Evolutionary conservation across 106 monocot genomes (phyloP).

Genomic region (Allium cepa): DNA sequence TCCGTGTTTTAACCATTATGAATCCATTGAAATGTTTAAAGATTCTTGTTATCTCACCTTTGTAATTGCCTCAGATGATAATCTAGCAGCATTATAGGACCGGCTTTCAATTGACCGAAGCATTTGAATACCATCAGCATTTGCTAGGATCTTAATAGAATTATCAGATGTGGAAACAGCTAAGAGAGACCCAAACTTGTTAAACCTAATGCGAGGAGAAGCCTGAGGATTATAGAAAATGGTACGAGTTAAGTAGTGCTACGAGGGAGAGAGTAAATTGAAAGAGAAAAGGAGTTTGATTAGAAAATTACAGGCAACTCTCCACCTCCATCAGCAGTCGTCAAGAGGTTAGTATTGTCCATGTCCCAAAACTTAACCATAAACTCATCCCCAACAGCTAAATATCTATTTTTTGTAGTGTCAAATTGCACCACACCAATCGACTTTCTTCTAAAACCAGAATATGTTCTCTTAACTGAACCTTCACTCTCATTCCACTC

Average conservation of each 20-base stretch:
- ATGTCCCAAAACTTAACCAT: conserved; percentile 51
- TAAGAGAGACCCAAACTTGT: conserved; percentile 27
- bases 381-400: conserved; percentile 47
- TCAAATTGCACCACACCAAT: conserved; percentile 45
- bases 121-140: conserved; percentile 25
- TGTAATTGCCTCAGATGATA: conserved; percentile 19
- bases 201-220: conserved; percentile 28
- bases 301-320: conserved; percentile 26
- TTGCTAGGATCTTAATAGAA: conserved; percentile 33
- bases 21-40: too few species aligned
- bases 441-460: conserved; percentile 23
- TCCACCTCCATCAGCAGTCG: conserved; percentile 30
- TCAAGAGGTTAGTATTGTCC: conserved; percentile 23
- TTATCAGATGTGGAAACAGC: conserved; percentile 27
- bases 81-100: conserved; percentile 20
- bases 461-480: conserved; percentile 19
- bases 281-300: neutral
- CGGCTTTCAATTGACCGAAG: conserved; percentile 13
- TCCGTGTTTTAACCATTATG: too few species aligned
- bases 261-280: neutral
- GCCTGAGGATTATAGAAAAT: conserved; percentile 15
- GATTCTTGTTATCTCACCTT: conserved; percentile 18
- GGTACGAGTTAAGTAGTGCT: neutral
- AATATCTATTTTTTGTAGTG: conserved; percentile 23
- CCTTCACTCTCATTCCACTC: conserved; percentile 45